A percentile compares a stretch with the other conserved stretches of the same genome.
Evolutionary conservation across 2,329 filamentous ascomycete species (phyloP).

Genomic region (Hortaea werneckii): DNA sequence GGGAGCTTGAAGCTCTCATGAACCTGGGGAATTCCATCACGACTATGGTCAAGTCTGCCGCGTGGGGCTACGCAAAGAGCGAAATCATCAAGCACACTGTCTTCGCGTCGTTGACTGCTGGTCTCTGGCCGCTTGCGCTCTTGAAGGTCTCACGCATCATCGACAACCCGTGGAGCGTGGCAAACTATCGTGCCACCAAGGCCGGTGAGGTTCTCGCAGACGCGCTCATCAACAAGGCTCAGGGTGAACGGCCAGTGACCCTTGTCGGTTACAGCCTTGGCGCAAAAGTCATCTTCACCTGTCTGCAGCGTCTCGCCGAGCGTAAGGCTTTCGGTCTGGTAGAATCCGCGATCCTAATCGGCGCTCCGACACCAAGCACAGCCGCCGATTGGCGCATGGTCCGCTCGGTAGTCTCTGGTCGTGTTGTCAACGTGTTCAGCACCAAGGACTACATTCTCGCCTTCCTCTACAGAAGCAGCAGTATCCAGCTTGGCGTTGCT

Average conservation of each 20-base stretch:
- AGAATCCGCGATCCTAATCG: slow-evolving; percentile 74
- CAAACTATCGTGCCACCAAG: slow-evolving; percentile 28
- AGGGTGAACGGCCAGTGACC: slow-evolving; percentile 31
- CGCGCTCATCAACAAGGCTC: slow-evolving; percentile 31
- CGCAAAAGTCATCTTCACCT: slow-evolving; percentile 62
- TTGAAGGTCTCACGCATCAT: slow-evolving; percentile 34
- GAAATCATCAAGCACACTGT: slow-evolving; percentile 60
- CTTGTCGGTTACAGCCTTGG: slow-evolving; percentile 32
- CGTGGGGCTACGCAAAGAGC: slow-evolving; percentile 66
- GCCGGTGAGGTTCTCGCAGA: slow-evolving; percentile 32
- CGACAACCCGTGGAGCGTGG: slow-evolving; percentile 32
- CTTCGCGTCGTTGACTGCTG: slow-evolving; percentile 37
- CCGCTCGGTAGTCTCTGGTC: slow-evolving; percentile 66
- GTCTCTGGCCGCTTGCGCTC: slow-evolving; percentile 39
- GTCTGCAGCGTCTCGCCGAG: slow-evolving; percentile 65
- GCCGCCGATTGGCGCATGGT: slow-evolving; percentile 65
- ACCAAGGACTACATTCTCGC: slow-evolving; percentile 79
- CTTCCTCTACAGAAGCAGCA: slow-evolving; percentile 77
- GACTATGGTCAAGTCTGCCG: slow-evolving; percentile 64
- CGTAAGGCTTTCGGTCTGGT: slow-evolving; percentile 73
- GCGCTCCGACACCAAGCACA: slow-evolving; percentile 65
- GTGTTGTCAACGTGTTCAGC: slow-evolving; percentile 80
- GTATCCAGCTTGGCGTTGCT: slow-evolving; percentile 71
- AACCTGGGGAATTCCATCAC: slow-evolving; percentile 71
- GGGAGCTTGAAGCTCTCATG: slow-evolving; percentile 67